Evolutionary conservation across 768 basidiomycete species (phyloP).

Genomic region (Antrodiella citrinella): DNA sequence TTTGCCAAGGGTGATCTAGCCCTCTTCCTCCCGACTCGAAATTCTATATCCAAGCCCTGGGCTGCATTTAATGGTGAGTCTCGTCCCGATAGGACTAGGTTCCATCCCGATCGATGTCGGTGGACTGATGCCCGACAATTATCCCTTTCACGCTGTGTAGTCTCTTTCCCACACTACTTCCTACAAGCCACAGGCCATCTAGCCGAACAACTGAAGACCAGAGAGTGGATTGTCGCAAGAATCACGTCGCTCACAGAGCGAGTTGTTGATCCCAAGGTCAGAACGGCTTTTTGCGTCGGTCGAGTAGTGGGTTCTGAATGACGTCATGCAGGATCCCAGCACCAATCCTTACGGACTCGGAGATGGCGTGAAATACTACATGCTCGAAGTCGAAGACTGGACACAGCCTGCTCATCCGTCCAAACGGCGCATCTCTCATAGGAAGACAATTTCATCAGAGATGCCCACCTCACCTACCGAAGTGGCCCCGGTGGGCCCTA

Average conservation of each 20-base stretch:
- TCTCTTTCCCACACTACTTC: conserved; percentile 97
- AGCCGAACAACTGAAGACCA: conserved; percentile 79
- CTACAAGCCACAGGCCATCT: conserved; percentile 80
- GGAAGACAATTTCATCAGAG: conserved; percentile 33
- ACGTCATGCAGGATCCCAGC: conserved; percentile 50
- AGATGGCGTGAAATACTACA: conserved; percentile 87
- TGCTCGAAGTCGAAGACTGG: conserved; percentile 93
- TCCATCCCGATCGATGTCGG: conserved; percentile 6
- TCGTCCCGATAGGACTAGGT: conserved; percentile 1
- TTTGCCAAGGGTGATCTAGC: conserved; percentile 94
- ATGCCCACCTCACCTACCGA: conserved; percentile 6
- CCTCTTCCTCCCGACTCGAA: conserved; percentile 90
- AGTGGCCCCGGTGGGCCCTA: conserved; percentile 37
- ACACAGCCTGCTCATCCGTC: conserved; percentile 60
- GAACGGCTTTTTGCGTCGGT: conserved; percentile 13
- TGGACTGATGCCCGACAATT: conserved; percentile 16
- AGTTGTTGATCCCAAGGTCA: conserved; percentile 72
- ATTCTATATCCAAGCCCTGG: conserved; percentile 91
- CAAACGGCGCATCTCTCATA: conserved; percentile 48
- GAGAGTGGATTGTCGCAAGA: conserved; percentile 93
- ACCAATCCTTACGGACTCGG: conserved; percentile 88
- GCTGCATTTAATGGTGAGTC: conserved; percentile 92
- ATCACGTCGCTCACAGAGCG: conserved; percentile 85
- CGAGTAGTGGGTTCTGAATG: conserved; percentile 9
- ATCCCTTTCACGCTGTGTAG: conserved; percentile 37